Conservation (phyloP, 345 rosid species). For the Odontarrhena argentea region DNA sequence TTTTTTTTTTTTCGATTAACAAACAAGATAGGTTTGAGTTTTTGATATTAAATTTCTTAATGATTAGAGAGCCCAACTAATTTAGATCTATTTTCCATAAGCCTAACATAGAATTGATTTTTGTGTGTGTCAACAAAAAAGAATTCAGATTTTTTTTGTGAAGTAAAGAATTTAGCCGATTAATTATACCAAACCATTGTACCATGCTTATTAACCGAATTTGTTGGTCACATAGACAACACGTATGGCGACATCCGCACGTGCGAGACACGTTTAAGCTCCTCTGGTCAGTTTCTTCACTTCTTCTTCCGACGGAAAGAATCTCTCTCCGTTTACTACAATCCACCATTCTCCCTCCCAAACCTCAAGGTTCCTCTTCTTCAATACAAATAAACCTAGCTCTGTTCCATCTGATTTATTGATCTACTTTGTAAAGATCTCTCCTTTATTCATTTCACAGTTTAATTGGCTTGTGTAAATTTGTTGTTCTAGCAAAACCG, state of each 20-base stretch:
- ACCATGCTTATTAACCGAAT: too few relatives aligned
- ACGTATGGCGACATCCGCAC: slow-evolving; percentile 19
- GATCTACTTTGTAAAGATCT: slow-evolving; percentile 23
- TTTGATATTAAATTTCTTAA: too few relatives aligned
- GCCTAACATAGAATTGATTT: too few relatives aligned
- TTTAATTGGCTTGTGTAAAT: neutral
- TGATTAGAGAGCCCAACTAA: too few relatives aligned
- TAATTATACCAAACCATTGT: too few relatives aligned
- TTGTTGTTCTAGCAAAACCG: neutral
- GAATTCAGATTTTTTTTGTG: too few relatives aligned
- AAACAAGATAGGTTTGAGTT: too few relatives aligned
- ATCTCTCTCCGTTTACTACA: slow-evolving; percentile 18
- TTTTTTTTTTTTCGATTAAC: too few relatives aligned
- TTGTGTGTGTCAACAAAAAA: too few relatives aligned
- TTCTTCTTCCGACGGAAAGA: neutral
- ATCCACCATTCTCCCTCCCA: slow-evolving; percentile 3
- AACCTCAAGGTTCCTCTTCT: slow-evolving; percentile 29
- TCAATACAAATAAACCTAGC: neutral
- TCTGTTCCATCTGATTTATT: slow-evolving; percentile 3
- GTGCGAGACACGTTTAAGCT: slow-evolving; percentile 25
- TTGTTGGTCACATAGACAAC: neutral
- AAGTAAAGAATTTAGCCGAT: too few relatives aligned
- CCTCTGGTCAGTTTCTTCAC: too few relatives aligned
- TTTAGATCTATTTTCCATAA: too few relatives aligned
- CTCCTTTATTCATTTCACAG: neutral